phyloP scores from a whole-genome alignment of 768 basidiomycete species.

The Sporobolomyces phaffii region DNA sequence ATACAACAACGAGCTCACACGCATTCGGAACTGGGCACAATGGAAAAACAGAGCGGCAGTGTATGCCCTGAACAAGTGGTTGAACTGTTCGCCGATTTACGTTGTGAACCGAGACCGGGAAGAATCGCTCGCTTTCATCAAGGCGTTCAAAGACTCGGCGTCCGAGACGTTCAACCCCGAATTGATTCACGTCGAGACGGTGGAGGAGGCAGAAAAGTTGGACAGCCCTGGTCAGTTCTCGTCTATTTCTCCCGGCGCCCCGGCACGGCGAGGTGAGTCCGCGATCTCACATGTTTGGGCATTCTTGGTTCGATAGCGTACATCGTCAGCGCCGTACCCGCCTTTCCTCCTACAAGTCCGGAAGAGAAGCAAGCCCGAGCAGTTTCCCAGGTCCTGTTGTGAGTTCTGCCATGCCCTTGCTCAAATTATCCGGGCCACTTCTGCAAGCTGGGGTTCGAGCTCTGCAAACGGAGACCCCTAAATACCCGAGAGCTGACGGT shows the following conservation, averaged over 20 bases:
- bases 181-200: slow-evolving; percentile 40
- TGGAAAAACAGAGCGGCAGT: slow-evolving; percentile 23
- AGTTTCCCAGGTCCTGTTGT: slow-evolving; percentile 37
- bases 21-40: background rate
- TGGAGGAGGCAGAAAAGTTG: slow-evolving; percentile 35
- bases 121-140: slow-evolving; percentile 38
- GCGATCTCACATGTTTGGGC: too few relatives aligned
- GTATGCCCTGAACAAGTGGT: slow-evolving; percentile 35
- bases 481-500: too few relatives aligned
- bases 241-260: too few relatives aligned
- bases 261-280: background rate
- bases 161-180: slow-evolving; percentile 34
- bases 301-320: slow-evolving; percentile 33
- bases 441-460: too few relatives aligned
- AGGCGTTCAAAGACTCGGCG: slow-evolving; percentile 31
- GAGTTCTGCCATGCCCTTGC: background rate
- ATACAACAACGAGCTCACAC: background rate
- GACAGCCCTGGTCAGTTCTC: slow-evolving; percentile 31
- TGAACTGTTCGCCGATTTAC: slow-evolving; percentile 40
- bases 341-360: slow-evolving; percentile 36
- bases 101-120: slow-evolving; percentile 42
- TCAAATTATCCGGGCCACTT: too few relatives aligned
- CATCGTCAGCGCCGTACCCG: slow-evolving; percentile 41
- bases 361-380: slow-evolving; percentile 40
- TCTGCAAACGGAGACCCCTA: too few relatives aligned